A percentile compares a stretch with the other conserved stretches of the same genome.
phyloP scores from a whole-genome alignment of 2,329 filamentous ascomycete species.

The Cladosporium sp. region DNA sequence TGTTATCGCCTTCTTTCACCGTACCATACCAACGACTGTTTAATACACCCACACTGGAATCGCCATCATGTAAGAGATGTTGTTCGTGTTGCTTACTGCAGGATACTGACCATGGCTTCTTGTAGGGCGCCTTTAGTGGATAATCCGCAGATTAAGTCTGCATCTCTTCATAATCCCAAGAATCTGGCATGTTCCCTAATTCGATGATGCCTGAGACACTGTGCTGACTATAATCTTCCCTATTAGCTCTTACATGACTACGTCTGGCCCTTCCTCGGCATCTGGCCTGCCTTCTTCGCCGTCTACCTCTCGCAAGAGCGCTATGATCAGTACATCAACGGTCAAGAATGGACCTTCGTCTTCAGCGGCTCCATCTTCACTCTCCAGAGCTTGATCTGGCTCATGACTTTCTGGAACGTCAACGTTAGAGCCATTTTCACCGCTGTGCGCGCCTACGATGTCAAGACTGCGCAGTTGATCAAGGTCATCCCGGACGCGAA shows the following conservation, averaged over 20 bases:
- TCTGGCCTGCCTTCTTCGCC: constrained; percentile 89
- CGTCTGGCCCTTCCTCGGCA: constrained; percentile 85
- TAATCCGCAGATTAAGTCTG: constrained; percentile 82
- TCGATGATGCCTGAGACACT: too few relatives aligned
- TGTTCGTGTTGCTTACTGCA: neutral
- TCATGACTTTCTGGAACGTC: constrained; percentile 97
- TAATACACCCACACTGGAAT: neutral
- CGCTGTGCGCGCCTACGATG: constrained; percentile 65
- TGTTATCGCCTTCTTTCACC: neutral
- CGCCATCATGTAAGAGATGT: constrained; percentile 14
- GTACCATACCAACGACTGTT: neutral
- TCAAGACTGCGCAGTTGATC: constrained; percentile 79
- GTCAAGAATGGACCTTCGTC: constrained; percentile 97
- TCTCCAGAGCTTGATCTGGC: constrained; percentile 83
- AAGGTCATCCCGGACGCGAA: constrained; percentile 90
- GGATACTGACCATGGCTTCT: constrained; percentile 20
- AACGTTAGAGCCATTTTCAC: constrained; percentile 81
- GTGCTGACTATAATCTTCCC: too few relatives aligned
- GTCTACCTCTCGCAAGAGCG: constrained; percentile 80
- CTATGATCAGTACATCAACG: constrained; percentile 88
- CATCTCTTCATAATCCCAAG: constrained; percentile 85
- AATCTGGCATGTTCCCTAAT: constrained; percentile 66
- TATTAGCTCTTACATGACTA: constrained; percentile 68
- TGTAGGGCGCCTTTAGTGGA: constrained; percentile 76
- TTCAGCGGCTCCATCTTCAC: constrained; percentile 89